A percentile compares a stretch with the other conserved stretches of the same genome.
phyloP scores from a whole-genome alignment of 805 yeast species.

The Nakazawaea wyomingensis region DNA sequence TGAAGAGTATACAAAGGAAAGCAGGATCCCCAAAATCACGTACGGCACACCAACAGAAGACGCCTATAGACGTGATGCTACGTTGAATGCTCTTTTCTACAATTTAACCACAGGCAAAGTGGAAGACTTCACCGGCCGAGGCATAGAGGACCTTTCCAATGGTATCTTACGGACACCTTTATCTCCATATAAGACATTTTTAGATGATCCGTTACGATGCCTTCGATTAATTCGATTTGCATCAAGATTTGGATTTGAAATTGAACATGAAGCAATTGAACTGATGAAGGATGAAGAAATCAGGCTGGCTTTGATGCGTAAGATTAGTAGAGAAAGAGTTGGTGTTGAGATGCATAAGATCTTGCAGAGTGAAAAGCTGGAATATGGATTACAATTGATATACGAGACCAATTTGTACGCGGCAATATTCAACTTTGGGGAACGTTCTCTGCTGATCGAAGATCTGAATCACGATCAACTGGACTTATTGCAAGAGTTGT shows the following conservation, averaged over 20 bases:
- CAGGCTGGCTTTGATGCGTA: conserved; percentile 52
- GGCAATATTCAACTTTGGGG: conserved; percentile 49
- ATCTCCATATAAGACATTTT: conserved; percentile 75
- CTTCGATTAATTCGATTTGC: conserved; percentile 84
- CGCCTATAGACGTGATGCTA: conserved; percentile 91
- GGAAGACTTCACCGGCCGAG: conserved; percentile 81
- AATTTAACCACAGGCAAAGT: conserved; percentile 63
- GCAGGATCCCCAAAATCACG: conserved; percentile 77
- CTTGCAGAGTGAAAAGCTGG: conserved; percentile 56
- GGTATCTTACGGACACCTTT: conserved; percentile 87
- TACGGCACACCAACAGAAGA: conserved; percentile 92
- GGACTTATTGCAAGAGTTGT: conserved; percentile 18
- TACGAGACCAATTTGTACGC: conserved; percentile 49
- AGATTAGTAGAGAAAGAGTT: conserved; percentile 85
- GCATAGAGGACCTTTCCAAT: conserved; percentile 61
- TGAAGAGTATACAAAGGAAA: conserved; percentile 77
- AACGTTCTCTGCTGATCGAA: conserved; percentile 18
- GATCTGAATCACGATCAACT: conserved; percentile 16
- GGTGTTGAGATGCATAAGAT: conserved; percentile 83
- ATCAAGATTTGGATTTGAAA: conserved; percentile 60
- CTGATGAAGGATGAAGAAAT: conserved; percentile 65
- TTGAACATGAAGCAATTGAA: conserved; percentile 51
- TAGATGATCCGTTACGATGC: conserved; percentile 92
- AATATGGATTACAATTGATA: conserved; percentile 57
- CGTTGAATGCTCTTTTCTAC: conserved; percentile 87